Conservation (phyloP, 805 yeast species). For the Cyberlindnera petersonii region DNA sequence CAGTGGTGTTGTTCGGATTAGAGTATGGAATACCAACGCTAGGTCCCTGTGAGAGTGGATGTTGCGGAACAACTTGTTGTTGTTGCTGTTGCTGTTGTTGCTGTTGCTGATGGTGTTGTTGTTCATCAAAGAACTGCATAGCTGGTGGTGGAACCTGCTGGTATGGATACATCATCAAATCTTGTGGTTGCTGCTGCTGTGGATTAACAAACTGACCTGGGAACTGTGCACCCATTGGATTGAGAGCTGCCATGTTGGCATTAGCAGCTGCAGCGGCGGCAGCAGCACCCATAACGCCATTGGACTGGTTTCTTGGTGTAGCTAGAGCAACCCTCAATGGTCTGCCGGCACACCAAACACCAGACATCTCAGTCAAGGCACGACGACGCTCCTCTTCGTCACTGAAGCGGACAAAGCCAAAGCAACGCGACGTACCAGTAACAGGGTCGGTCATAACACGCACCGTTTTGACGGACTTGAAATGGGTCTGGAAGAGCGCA, state of each 20-base stretch:
- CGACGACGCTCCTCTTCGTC: conserved; percentile 63
- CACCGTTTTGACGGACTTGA: conserved; percentile 68
- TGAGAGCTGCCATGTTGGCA: conserved; percentile 1
- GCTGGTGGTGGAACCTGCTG: conserved; percentile 24
- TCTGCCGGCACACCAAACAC: conserved; percentile 76
- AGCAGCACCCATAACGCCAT: neutral
- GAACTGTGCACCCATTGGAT: conserved; percentile 7
- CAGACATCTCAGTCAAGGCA: conserved; percentile 73
- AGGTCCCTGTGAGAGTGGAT: conserved; percentile 2
- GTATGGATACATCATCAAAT: conserved; percentile 20
- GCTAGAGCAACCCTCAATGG: conserved; percentile 76
- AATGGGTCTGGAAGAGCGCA: conserved; percentile 65
- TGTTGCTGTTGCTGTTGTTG: conserved; percentile 6
- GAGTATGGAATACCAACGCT: conserved; percentile 28
- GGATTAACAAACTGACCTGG: conserved; percentile 22
- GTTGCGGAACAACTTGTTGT: neutral
- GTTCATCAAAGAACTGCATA: conserved; percentile 19
- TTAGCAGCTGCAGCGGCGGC: too few relatives aligned
- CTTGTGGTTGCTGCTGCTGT: conserved; percentile 22
- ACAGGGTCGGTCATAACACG: conserved; percentile 85
- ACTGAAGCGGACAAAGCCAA: conserved; percentile 76
- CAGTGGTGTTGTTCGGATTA: conserved; percentile 69
- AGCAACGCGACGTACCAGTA: conserved; percentile 71
- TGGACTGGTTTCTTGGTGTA: conserved; percentile 54
- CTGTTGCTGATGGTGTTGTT: conserved; percentile 9